These are phyloP conservation scores for Misopates orontium DNA, from an alignment of 257 asterid species.

Conservation along the genomic window DNA sequence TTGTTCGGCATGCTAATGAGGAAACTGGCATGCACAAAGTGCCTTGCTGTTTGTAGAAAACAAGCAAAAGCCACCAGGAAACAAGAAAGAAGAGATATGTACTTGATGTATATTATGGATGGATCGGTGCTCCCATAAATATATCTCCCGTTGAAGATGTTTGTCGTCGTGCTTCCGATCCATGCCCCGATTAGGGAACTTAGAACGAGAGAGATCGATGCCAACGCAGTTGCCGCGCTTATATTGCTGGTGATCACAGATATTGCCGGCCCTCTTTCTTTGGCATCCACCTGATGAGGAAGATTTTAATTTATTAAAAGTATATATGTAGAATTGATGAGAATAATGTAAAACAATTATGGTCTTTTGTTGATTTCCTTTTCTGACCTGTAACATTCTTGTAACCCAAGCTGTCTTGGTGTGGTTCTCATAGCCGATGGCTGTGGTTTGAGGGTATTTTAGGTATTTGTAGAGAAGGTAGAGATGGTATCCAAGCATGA, in stretches of 20 bases:
- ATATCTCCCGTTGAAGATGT: constrained; percentile 41
- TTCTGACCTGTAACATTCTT: constrained; percentile 50
- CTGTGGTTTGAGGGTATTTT: constrained; percentile 42
- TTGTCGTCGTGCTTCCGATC: constrained; percentile 51
- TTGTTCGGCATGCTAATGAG: constrained; percentile 65
- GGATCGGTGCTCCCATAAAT: constrained; percentile 52
- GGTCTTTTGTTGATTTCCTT: too few species aligned
- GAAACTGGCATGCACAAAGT: constrained; percentile 51
- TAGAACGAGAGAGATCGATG: constrained; percentile 53
- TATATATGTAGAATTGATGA: too few species aligned
- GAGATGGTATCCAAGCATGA: constrained; percentile 66
- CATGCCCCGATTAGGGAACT: constrained; percentile 61
- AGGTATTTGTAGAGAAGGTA: constrained; percentile 53
- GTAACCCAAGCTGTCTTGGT: constrained; percentile 64
- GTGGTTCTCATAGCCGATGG: constrained; percentile 60
- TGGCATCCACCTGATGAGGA: constrained; percentile 45
- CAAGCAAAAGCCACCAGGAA: constrained; percentile 59
- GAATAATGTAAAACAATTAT: too few species aligned
- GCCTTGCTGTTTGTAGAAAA: constrained; percentile 50
- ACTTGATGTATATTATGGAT: constrained; percentile 44
- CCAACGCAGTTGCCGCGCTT: constrained; percentile 49
- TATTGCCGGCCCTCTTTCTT: constrained; percentile 52
- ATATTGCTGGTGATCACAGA: constrained; percentile 45
- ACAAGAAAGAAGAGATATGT: constrained; percentile 51
- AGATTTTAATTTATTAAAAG: too few species aligned